Evolutionary conservation across 2,329 filamentous ascomycete genomes (phyloP).

Genomic region (Sordariomycetes sp.): DNA sequence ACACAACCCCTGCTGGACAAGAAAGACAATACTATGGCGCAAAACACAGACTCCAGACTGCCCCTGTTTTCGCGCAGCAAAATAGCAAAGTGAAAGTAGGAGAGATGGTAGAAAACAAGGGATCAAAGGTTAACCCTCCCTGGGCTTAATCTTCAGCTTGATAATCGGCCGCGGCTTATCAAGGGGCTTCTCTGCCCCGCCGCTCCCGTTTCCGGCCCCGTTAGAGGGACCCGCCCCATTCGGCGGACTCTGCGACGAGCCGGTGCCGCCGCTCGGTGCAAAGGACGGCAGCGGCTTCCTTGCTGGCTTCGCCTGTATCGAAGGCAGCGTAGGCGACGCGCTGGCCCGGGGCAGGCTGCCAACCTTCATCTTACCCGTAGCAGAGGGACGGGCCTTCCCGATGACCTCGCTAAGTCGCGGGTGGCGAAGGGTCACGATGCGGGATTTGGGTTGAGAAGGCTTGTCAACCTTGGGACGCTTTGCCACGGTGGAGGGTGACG

Average conservation of each 20-base stretch:
- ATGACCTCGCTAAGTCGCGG: slow-evolving; percentile 3
- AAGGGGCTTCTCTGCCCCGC: neutral
- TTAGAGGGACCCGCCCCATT: slow-evolving; percentile 10
- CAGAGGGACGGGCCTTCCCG: neutral
- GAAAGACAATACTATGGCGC: neutral
- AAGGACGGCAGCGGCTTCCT: slow-evolving; percentile 24
- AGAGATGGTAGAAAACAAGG: neutral
- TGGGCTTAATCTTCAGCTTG: slow-evolving; percentile 1
- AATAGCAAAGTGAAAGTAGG: neutral
- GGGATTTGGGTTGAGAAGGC: neutral
- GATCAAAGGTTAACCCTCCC: neutral
- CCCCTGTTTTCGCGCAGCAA: neutral
- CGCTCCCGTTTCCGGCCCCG: slow-evolving; percentile 9
- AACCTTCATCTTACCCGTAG: neutral
- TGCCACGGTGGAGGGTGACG: neutral
- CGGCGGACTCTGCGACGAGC: neutral
- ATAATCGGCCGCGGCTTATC: slow-evolving; percentile 1
- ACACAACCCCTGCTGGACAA: neutral
- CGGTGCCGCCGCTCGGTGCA: slow-evolving; percentile 4
- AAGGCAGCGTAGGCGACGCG: neutral
- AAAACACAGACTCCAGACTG: no score
- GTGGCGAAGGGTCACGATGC: slow-evolving; percentile 3
- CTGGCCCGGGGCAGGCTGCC: neutral
- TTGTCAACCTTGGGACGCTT: neutral
- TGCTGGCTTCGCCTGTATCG: slow-evolving; percentile 17